Conservation (phyloP, 169 alveolate genomes). For the Eimeria tenella region DNA sequence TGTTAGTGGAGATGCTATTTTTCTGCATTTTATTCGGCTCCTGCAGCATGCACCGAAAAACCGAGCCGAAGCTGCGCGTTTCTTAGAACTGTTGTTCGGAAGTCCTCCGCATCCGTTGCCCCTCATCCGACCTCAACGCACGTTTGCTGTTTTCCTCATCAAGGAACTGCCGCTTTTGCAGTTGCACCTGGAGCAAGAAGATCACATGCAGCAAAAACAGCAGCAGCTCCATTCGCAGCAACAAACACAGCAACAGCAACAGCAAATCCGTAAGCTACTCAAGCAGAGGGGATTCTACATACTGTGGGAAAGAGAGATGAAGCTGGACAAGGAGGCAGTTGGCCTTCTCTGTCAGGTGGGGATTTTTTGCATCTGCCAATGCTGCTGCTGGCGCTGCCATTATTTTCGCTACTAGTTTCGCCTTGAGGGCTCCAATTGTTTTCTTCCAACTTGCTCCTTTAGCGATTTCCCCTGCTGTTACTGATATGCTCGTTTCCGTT, state of each 20-base stretch:
- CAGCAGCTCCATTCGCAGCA: slow-evolving; percentile 51
- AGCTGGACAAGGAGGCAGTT: slow-evolving; percentile 9
- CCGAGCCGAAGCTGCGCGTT: slow-evolving; percentile 53
- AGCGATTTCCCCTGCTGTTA: neutral
- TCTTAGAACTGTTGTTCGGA: slow-evolving; percentile 36
- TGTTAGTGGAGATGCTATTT: neutral
- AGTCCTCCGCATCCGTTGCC: slow-evolving; percentile 60
- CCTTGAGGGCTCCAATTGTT: neutral
- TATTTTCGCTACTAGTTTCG: neutral
- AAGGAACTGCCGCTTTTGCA: slow-evolving; percentile 14
- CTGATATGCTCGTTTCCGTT: neutral
- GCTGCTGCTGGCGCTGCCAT: neutral
- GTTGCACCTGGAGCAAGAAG: slow-evolving; percentile 21
- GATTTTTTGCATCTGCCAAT: neutral
- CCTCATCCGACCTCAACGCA: slow-evolving; percentile 44
- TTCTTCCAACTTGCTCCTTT: neutral
- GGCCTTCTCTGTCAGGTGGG: slow-evolving; percentile 50
- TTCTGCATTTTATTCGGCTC: slow-evolving; percentile 1
- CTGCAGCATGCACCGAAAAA: slow-evolving; percentile 66
- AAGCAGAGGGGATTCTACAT: slow-evolving; percentile 20
- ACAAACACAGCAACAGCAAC: slow-evolving; percentile 38
- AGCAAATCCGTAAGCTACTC: slow-evolving; percentile 22
- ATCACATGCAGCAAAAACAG: neutral
- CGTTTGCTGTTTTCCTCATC: slow-evolving; percentile 18
- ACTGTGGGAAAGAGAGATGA: slow-evolving; percentile 34